Evolutionary conservation across 768 basidiomycete genomes (phyloP).

Genomic region (Rhodotorula graminis): DNA sequence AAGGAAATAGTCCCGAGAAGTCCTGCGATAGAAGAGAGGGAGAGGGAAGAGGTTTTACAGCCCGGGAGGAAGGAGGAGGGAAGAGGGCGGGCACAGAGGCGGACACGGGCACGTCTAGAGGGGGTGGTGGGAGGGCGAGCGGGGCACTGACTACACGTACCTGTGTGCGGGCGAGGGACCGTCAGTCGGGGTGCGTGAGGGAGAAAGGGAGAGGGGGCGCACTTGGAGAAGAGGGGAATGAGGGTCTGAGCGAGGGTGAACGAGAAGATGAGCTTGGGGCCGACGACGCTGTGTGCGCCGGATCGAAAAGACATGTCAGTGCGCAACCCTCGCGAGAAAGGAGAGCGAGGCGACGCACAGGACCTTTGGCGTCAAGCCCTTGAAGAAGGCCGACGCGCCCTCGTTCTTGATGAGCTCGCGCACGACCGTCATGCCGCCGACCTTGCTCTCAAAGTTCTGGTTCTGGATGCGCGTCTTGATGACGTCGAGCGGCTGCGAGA

Average conservation of each 20-base stretch:
- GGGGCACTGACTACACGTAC: background rate
- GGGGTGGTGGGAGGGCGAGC: too few species aligned
- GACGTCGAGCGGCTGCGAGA: slow-evolving; percentile 90
- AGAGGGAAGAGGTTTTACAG: too few species aligned
- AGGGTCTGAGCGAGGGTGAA: slow-evolving; percentile 94
- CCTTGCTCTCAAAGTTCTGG: slow-evolving; percentile 67
- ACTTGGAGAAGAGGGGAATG: slow-evolving; percentile 85
- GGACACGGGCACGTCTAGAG: too few species aligned
- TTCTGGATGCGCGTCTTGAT: slow-evolving; percentile 97
- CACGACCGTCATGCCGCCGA: slow-evolving; percentile 67
- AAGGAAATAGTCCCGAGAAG: too few species aligned
- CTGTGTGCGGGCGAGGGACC: background rate
- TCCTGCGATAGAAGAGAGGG: too few species aligned
- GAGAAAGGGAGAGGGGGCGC: slow-evolving; percentile 50
- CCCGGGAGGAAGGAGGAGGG: too few species aligned
- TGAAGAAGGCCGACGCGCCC: slow-evolving; percentile 78
- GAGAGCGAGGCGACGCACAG: slow-evolving; percentile 37
- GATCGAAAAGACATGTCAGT: slow-evolving; percentile 55
- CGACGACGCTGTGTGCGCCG: slow-evolving; percentile 69
- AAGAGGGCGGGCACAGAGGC: too few species aligned
- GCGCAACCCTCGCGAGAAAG: background rate
- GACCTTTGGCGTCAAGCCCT: slow-evolving; percentile 95
- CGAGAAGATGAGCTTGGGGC: slow-evolving; percentile 95
- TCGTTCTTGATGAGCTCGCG: slow-evolving; percentile 82
- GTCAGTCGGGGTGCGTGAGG: too few species aligned